Base-by-base conservation (phyloP, 306 rosid genomes). In the Trichosanthes cucumerina region DNA sequence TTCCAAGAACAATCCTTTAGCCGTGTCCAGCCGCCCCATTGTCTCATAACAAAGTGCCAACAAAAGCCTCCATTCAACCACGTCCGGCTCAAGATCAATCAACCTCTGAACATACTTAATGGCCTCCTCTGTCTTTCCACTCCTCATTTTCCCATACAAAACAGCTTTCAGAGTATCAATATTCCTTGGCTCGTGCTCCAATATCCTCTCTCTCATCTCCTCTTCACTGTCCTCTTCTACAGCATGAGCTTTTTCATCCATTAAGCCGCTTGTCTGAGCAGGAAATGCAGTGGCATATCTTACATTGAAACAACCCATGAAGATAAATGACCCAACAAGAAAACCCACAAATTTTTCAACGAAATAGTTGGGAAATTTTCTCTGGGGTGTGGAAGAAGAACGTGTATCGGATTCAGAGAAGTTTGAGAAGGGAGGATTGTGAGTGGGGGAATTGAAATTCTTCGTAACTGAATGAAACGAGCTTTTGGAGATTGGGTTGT, bases 11-110 rank as follows among this genome's bases (percentile, higher is more conserved):
- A 92, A 76, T 60, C 80, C 87, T 62, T 92, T 92, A 59, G 98
- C 97, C 19, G 13, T 83, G 58, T 82, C 84, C 71, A 92, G 82
- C 1, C 78, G 76, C 63, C 97, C 97, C 91, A 92, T 87, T 36
- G 86, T 87, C 86, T 94, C 98, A 59, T 88, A 82, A 82, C 92
- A 92, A 76, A 92, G 87, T 16, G 98, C 96, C 59, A 86, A 65
- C 90, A 94, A 82, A 79, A 94, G 96, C 86, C 85, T 86, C 98
- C 98, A 94, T 59, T 94, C 97, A 70, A 89, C 90, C 68, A 88
- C 96, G 2, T 89, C 75, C 0, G 98, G 97, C 81, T 94, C 93
- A 44, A 64, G 80, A 54, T 83, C 85, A 84, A 86, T 88, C 88
- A 94, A 81, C 81, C 49, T 87, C 92, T 88, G 91, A 80, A 90